Evolutionary conservation across 441 rosid genomes (phyloP).

Genomic region (Pelargonium exstipulatum): DNA sequence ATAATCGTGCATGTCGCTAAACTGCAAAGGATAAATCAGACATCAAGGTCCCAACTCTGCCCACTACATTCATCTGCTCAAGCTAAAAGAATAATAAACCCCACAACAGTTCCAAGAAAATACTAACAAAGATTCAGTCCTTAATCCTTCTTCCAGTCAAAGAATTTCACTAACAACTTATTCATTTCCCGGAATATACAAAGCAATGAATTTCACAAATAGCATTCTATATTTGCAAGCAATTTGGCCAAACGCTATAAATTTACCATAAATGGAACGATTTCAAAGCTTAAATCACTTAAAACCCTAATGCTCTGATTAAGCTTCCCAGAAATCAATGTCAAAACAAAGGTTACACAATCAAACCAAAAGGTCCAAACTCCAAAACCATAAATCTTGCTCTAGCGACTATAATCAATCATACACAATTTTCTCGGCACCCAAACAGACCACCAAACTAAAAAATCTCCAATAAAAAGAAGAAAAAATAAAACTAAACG

Average conservation of each 20-base stretch:
- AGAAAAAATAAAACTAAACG: not conserved
- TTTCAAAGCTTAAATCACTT: not conserved
- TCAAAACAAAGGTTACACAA: no score
- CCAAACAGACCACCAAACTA: not conserved
- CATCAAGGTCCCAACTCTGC: constrained; percentile 67
- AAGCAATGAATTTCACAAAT: not conserved
- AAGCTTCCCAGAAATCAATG: constrained; percentile 7
- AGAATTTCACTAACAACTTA: not conserved
- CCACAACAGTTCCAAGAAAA: constrained; percentile 12
- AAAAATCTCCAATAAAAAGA: not conserved
- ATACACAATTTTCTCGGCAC: not conserved
- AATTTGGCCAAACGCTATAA: constrained; percentile 7
- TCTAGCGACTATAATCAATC: constrained; percentile 9
- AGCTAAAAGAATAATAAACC: constrained; percentile 17
- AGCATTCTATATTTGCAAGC: constrained; percentile 17
- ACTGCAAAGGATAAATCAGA: no score
- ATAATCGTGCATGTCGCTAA: no score
- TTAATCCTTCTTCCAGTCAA: not conserved
- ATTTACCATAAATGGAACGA: not conserved
- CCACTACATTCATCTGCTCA: constrained; percentile 71
- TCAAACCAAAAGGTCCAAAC: not conserved
- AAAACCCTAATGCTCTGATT: constrained; percentile 9
- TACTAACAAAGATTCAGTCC: constrained; percentile 1
- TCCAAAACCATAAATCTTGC: constrained; percentile 1
- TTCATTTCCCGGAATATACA: not conserved